A percentile compares a stretch with the other conserved stretches of the same genome.
phyloP scores from a whole-genome alignment of 129 eudicot genomes.

The Centrapalus pauciflorus region DNA sequence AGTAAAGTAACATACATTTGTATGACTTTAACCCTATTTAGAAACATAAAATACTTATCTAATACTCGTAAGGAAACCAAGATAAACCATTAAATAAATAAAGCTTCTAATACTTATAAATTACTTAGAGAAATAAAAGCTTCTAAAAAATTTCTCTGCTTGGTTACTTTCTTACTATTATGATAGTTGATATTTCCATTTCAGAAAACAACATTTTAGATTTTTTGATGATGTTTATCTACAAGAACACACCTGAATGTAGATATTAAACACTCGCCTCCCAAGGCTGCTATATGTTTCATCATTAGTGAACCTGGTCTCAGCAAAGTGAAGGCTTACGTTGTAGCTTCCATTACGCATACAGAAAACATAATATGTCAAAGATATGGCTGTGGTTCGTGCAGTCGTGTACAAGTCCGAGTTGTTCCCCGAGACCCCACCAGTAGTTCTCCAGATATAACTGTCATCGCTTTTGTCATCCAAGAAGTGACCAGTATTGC shows the following conservation, averaged over 20 bases:
- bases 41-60: too few species aligned
- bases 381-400: conserved; percentile 59
- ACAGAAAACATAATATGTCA: conserved; percentile 72
- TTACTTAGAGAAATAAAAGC: too few species aligned
- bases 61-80: too few species aligned
- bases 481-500: conserved; percentile 73
- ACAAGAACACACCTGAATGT: conserved; percentile 54
- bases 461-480: conserved; percentile 18
- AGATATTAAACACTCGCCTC: conserved; percentile 72
- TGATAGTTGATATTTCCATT: not conserved
- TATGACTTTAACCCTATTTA: too few species aligned
- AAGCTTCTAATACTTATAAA: too few species aligned
- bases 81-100: too few species aligned
- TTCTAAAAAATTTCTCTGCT: not conserved
- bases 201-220: not conserved
- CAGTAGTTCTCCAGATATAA: conserved; percentile 5
- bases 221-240: not conserved
- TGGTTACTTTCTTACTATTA: not conserved
- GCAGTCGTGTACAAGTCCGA: conserved; percentile 41
- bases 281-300: conserved; percentile 56
- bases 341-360: conserved; percentile 55
- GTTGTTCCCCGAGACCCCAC: conserved; percentile 16
- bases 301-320: conserved; percentile 50
- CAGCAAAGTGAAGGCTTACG: conserved; percentile 80
- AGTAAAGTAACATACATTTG: too few species aligned